phyloP scores from a whole-genome alignment of 75 land plant species.

The Cunninghamia lanceolata region DNA sequence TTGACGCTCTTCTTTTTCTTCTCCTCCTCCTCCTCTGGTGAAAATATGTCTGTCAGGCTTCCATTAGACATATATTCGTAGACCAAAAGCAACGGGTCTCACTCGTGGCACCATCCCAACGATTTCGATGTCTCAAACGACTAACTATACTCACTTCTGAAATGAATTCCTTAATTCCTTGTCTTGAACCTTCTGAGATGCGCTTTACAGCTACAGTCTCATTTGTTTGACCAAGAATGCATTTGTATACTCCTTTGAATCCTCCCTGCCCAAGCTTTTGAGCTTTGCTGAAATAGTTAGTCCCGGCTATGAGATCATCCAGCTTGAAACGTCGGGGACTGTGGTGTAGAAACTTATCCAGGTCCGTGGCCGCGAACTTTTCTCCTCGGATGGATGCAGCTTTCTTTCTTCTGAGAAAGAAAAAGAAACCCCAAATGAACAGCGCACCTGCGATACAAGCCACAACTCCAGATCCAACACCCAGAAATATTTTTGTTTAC shows the following conservation, averaged over 20 bases:
- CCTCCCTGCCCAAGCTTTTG: conserved; percentile 33
- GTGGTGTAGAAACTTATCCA: background rate
- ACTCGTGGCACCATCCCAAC: conserved; percentile 36
- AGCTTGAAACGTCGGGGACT: background rate
- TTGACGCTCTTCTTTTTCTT: background rate
- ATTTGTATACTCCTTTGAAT: conserved; percentile 37
- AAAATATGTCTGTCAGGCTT: conserved; percentile 33
- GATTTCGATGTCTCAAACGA: conserved; percentile 22
- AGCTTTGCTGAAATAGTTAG: conserved; percentile 22
- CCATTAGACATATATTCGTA: conserved; percentile 44
- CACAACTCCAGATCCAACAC: too few species aligned
- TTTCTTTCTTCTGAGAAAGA: too few species aligned
- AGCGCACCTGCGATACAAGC: too few species aligned
- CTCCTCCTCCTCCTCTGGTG: background rate
- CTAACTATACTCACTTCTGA: conserved; percentile 22
- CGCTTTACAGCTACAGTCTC: conserved; percentile 30
- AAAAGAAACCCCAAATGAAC: too few species aligned
- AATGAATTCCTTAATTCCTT: conserved; percentile 26
- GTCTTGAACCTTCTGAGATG: background rate
- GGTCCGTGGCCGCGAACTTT: background rate
- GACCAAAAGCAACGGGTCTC: conserved; percentile 28
- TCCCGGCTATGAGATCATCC: background rate
- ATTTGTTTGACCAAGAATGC: background rate
- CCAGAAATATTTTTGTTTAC: too few species aligned
- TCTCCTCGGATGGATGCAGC: background rate